Base-by-base conservation (phyloP, 345 rosid genomes). In the Rubroshorea leprosula region DNA sequence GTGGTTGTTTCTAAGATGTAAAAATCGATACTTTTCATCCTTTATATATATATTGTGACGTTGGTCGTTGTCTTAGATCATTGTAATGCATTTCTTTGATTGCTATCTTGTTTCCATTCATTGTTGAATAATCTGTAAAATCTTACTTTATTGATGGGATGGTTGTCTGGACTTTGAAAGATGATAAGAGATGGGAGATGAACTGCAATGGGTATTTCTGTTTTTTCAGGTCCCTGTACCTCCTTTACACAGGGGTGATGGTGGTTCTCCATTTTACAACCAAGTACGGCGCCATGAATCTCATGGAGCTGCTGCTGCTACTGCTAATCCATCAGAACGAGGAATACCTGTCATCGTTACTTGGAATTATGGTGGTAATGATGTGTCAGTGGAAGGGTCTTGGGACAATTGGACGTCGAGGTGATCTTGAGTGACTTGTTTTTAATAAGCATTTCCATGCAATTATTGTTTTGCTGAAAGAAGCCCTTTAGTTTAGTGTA, bases 361-460 rank as follows among this genome's bases (percentile, higher is more conserved):
- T 43, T 93, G 99, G 99, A 84, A 68, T 66, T 73, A 75, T 63
- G 99, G 96, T 60, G 99, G 99, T 53, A 79, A 74, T 70, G 87
- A 87, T 23, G 99, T 93, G 45, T 74, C 73, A 1, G 87, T 93
- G 43, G 88, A 85, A 79, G 99, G 99, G 54, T 89, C 97, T 31
- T 87, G 97, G 99, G 97, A 93, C 72, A 82, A 79, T 44, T 89
- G 97, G 88, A 75, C 57, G 46, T 78, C 96, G 41, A 86, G 82
- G 99, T 87, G 59, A 65, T 46, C 52, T 54, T 17, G 18, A 20
- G 18, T 22, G n/a, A n/a, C n/a, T n/a, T n/a, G n/a, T n/a, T n/a
- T n/a, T n/a, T 29, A 9, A 29, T 29, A 29, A 29, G 35, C 35
- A 29, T 3, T 29, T 29, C 35, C 35, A 29, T 29, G n/a, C n/a